A percentile compares a stretch with the other conserved stretches of the same genome.
Conservation (phyloP, 768 basidiomycete species). For the Tephrocybe rancida region DNA sequence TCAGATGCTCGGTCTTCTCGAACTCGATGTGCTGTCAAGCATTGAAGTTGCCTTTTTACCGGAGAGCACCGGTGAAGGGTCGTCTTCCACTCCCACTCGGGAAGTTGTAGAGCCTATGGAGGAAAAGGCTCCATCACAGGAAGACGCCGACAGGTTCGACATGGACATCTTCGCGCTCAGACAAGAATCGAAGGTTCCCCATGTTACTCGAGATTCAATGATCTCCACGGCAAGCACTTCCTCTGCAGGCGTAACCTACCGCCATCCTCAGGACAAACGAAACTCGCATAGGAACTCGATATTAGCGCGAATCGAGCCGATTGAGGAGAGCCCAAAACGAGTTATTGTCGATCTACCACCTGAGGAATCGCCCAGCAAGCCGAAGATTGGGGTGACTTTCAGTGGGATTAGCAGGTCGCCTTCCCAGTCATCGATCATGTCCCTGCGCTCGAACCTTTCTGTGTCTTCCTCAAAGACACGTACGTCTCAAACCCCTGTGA, state of each 20-base stretch:
- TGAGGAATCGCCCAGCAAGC: constrained; percentile 34
- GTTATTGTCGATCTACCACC: constrained; percentile 53
- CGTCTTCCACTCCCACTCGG: constrained; percentile 32
- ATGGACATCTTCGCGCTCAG: constrained; percentile 64
- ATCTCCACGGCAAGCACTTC: constrained; percentile 38
- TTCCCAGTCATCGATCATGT: constrained; percentile 68
- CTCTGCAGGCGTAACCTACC: constrained; percentile 35
- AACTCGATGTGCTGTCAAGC: constrained; percentile 87
- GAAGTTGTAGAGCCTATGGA: constrained; percentile 28
- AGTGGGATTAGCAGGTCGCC: constrained; percentile 57
- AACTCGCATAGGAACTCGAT: constrained; percentile 52
- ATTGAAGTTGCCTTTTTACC: constrained; percentile 85
- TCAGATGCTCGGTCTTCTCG: constrained; percentile 90
- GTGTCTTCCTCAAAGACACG: constrained; percentile 40
- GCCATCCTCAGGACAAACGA: constrained; percentile 45
- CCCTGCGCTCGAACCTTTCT: constrained; percentile 53
- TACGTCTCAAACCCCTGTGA: constrained; percentile 30
- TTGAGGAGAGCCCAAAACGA: constrained; percentile 70
- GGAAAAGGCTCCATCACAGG: constrained; percentile 41
- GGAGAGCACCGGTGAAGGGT: constrained; percentile 34
- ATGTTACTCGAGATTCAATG: constrained; percentile 37
- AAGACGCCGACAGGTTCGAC: constrained; percentile 76
- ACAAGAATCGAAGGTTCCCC: constrained; percentile 33
- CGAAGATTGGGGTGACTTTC: constrained; percentile 22
- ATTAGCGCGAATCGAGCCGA: constrained; percentile 54